Evolutionary conservation across 305 asterid genomes (phyloP).

Genomic region (Ajuga reptans): DNA sequence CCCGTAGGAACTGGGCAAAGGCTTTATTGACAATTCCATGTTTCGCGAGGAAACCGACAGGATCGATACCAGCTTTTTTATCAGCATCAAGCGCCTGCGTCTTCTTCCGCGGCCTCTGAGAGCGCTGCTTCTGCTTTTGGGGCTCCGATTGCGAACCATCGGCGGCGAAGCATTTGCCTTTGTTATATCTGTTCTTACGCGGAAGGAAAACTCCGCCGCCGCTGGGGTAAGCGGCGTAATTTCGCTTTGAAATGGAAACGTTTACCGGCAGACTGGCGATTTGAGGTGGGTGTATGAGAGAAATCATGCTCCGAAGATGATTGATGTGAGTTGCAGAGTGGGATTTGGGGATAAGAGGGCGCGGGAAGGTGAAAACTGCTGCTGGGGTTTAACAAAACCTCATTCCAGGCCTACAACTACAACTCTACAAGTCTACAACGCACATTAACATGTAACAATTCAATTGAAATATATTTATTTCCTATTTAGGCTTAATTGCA

Average conservation of each 20-base stretch:
- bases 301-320: slow-evolving; percentile 28
- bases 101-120: slow-evolving; percentile 37
- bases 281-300: slow-evolving; percentile 28
- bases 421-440: too few relatives aligned
- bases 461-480: too few relatives aligned
- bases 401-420: neutral
- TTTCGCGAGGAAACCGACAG: slow-evolving; percentile 74
- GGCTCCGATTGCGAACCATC: slow-evolving; percentile 38
- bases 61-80: slow-evolving; percentile 47
- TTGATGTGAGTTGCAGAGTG: neutral
- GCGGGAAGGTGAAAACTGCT: slow-evolving; percentile 17
- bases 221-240: slow-evolving; percentile 7
- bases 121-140: slow-evolving; percentile 5
- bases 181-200: slow-evolving; percentile 17
- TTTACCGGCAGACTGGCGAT: slow-evolving; percentile 21
- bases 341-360: slow-evolving; percentile 35
- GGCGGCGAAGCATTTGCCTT: slow-evolving; percentile 49
- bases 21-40: slow-evolving; percentile 60
- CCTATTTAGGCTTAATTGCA: too few relatives aligned
- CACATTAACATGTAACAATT: too few relatives aligned
- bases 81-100: slow-evolving; percentile 30
- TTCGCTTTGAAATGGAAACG: slow-evolving; percentile 15
- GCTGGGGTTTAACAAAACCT: slow-evolving; percentile 37
- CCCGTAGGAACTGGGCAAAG: slow-evolving; percentile 79
- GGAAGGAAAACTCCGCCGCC: slow-evolving; percentile 22